Evolutionary conservation across 306 rosid genomes (phyloP).

Genomic region (Castanea mollissima): DNA sequence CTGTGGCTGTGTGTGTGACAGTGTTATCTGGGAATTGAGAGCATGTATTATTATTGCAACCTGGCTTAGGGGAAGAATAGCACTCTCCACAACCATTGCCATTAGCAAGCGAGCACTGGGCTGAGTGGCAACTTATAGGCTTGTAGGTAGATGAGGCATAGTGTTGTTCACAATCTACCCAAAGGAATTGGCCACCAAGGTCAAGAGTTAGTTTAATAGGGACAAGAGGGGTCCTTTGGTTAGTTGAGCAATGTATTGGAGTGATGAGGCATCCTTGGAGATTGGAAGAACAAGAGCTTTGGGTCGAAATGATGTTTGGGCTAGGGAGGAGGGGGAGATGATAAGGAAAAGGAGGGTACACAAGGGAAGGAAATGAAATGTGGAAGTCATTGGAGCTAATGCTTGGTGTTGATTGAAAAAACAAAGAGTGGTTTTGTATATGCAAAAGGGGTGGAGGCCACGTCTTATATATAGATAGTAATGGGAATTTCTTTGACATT

Average conservation of each 20-base stretch:
- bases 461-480: too few relatives aligned
- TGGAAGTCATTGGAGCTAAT: too few relatives aligned
- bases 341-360: too few relatives aligned
- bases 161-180: constrained; percentile 49
- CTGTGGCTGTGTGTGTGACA: constrained; percentile 11
- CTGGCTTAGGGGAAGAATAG: constrained; percentile 21
- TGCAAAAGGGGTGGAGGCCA: too few relatives aligned
- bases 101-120: constrained; percentile 45
- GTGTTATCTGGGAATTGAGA: constrained; percentile 31
- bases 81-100: constrained; percentile 18
- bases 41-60: constrained; percentile 45
- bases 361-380: too few relatives aligned
- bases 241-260: constrained; percentile 45
- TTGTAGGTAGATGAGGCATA: constrained; percentile 49
- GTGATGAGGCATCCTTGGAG: constrained; percentile 37
- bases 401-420: too few relatives aligned
- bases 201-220: constrained; percentile 57
- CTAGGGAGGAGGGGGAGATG: too few relatives aligned
- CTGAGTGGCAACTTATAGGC: constrained; percentile 39
- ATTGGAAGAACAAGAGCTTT: constrained; percentile 55
- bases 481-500: too few relatives aligned
- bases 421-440: too few relatives aligned
- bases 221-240: constrained; percentile 60
- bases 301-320: constrained; percentile 41
- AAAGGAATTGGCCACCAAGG: constrained; percentile 53